Conservation (phyloP, 2,329 filamentous ascomycete genomes). For the Pseudocercospora musae region DNA sequence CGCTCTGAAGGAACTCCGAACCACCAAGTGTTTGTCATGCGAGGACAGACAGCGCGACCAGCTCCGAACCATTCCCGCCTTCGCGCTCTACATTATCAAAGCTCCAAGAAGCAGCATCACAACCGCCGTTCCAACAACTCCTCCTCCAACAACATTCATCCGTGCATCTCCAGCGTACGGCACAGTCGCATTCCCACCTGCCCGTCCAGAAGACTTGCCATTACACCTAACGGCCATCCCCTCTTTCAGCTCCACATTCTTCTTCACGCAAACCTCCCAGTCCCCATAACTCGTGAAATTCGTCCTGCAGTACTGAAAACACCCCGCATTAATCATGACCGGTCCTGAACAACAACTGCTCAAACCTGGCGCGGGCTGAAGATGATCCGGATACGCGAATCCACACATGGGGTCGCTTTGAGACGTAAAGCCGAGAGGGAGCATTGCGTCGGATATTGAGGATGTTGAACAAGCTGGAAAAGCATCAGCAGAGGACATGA, state of each 20-base stretch:
- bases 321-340: slow-evolving; percentile 9
- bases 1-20: neutral
- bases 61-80: neutral
- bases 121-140: neutral
- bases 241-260: slow-evolving; percentile 1
- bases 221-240: neutral
- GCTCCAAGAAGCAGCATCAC: neutral
- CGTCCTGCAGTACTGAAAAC: slow-evolving; percentile 14
- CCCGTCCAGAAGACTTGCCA: neutral
- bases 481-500: too few species aligned
- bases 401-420: slow-evolving; percentile 1
- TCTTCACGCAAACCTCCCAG: slow-evolving; percentile 6
- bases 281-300: neutral
- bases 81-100: neutral
- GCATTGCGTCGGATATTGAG: neutral
- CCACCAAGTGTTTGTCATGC: neutral
- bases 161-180: neutral
- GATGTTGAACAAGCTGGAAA: neutral
- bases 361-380: neutral
- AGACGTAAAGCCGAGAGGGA: neutral
- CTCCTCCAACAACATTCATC: neutral
- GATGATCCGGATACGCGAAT: slow-evolving; percentile 2
- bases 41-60: neutral
- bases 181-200: neutral
- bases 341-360: slow-evolving; percentile 7